Evolutionary conservation across 805 yeast genomes (phyloP), one percentile per base, ranked within the genome.

Genomic region (Dipodascopsis tothii): DNA sequence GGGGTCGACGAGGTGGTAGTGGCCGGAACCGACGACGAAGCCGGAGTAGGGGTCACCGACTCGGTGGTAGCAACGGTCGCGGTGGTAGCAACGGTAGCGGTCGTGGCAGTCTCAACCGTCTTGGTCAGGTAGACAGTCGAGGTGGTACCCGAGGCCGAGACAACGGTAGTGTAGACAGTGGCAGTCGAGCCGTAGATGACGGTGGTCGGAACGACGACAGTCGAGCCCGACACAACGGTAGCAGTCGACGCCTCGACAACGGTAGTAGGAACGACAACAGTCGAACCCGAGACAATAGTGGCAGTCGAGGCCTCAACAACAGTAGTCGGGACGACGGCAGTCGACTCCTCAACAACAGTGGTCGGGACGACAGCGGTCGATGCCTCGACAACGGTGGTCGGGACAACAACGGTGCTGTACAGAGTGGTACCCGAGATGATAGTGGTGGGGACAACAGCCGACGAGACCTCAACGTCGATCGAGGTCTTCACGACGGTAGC

Each of bases 211-310:
- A 34, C 48, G 18, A 33, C 18, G 11, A 33, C 22, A 16, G 9
- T 18, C 20, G 20, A 7, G 36, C 18, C 11, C 9, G 14, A 9
- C 14, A 14, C 14, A 25, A 14, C 14, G 14, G 30, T 14, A 25
- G 14, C 30, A 25, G 30, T 33, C 18, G 21, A 9, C 9, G 33
- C 40, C 28, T 23, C 43, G 22, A 28, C 30, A 3, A 16, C 21
- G 25, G 51, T 46, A 5, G 44, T 36, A 32, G 36, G 36, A 30
- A 40, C 46, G 39, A 38, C 44, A 17, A 46, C 39, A 19, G 48
- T 47, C 19, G 20, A 7, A 14, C 18, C 11, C 9, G 14, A 9
- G 9, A 14, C 14, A 25, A 14, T 25, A 25, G 51, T 39, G 20
- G 50, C 30, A 25, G 30, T 33, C 18, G 21, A 9, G 22, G 33